phyloP scores from a whole-genome alignment of 768 basidiomycete species.

The Collybia mongolica region DNA sequence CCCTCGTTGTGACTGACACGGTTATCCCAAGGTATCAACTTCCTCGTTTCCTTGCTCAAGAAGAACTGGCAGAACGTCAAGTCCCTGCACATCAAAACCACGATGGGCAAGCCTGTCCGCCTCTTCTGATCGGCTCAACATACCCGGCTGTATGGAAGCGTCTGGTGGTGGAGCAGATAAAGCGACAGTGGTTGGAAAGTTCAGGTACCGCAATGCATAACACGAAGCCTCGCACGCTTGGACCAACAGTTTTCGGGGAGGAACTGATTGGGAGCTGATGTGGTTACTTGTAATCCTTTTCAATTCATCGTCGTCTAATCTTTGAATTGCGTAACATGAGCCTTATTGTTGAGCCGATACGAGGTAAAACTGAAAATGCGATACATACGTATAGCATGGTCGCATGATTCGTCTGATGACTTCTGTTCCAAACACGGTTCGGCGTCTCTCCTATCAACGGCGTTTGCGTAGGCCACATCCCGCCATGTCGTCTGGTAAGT shows the following conservation, averaged over 20 bases:
- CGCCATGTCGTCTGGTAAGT: constrained; percentile 51
- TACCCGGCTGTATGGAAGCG: background rate
- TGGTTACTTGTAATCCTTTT: constrained; percentile 15
- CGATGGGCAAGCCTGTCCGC: constrained; percentile 98
- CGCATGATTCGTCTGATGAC: constrained; percentile 33
- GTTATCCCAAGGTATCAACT: constrained; percentile 84
- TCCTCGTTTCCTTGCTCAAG: constrained; percentile 98
- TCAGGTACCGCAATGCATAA: constrained; percentile 68
- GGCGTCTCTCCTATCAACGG: constrained; percentile 63
- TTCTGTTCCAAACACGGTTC: constrained; percentile 38
- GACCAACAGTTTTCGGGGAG: constrained; percentile 82
- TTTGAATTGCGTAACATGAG: no score
- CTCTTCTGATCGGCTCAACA: constrained; percentile 62
- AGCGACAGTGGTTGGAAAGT: constrained; percentile 19
- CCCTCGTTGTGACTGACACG: constrained; percentile 3
- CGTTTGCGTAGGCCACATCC: constrained; percentile 50
- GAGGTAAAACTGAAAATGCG: constrained; percentile 7
- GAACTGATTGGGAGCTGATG: constrained; percentile 91
- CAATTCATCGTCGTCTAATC: no score
- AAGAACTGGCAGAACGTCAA: constrained; percentile 99
- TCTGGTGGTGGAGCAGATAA: constrained; percentile 4
- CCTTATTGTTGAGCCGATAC: no score
- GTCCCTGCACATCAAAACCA: constrained; percentile 97
- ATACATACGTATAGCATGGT: constrained; percentile 4
- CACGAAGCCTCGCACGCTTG: constrained; percentile 99